Percentiles rank a stretch among this genome's conserved stretches.
Evolutionary conservation across 208 protist species (phyloP).

Genomic region (Naegleria lovaniensis): DNA sequence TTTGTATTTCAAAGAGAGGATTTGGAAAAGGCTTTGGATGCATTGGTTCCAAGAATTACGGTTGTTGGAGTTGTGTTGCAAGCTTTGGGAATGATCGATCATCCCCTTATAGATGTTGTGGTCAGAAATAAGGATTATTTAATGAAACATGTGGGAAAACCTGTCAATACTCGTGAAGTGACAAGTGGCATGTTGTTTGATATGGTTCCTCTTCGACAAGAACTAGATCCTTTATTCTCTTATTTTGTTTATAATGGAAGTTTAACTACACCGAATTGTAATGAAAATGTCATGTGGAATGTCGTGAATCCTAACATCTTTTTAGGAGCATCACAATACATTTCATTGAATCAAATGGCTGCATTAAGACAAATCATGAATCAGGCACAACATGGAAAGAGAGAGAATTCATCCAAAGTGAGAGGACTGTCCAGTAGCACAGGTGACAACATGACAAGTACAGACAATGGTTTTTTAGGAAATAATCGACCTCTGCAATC

Average conservation of each 20-base stretch:
- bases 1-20: not conserved
- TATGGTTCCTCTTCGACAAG: not conserved
- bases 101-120: not conserved
- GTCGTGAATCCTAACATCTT: not conserved
- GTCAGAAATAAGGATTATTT: not conserved
- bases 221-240: not conserved
- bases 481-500: not conserved
- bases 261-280: not conserved
- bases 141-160: not conserved
- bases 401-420: no score
- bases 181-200: not conserved
- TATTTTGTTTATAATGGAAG: conserved; percentile 6
- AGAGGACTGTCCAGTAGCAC: not conserved
- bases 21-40: not conserved
- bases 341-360: not conserved
- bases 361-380: not conserved
- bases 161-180: not conserved
- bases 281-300: conserved; percentile 18
- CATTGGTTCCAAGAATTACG: not conserved
- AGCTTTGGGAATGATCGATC: not conserved
- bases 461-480: not conserved
- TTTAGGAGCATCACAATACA: not conserved
- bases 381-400: not conserved
- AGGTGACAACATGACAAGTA: not conserved
- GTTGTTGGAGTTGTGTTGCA: not conserved